A percentile compares a stretch with the other conserved stretches of the same genome.
Evolutionary conservation across 495 filamentous ascomycete genomes (phyloP).

Genomic region (Neurospora sp.): DNA sequence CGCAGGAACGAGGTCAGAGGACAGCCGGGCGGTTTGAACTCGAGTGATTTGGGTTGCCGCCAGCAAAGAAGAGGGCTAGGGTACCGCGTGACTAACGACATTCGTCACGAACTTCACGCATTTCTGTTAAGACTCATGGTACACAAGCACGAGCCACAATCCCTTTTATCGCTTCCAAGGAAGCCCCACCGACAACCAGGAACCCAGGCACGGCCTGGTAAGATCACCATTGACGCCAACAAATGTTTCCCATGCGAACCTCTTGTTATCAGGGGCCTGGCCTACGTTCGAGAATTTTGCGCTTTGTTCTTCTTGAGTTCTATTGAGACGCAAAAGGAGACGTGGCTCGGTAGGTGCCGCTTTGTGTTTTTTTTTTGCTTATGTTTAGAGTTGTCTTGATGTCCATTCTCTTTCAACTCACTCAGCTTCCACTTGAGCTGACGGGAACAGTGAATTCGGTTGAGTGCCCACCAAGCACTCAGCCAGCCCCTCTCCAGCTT

Average conservation of each 20-base stretch:
- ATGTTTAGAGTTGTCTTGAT: background rate
- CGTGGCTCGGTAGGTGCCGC: background rate
- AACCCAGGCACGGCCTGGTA: background rate
- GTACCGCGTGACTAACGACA: background rate
- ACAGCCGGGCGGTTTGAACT: slow-evolving; percentile 5
- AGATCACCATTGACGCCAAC: background rate
- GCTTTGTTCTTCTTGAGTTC: background rate
- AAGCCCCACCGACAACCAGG: background rate
- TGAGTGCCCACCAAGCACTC: background rate
- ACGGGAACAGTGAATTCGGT: background rate
- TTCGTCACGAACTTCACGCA: background rate
- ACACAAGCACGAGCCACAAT: background rate
- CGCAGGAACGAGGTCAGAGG: slow-evolving; percentile 17
- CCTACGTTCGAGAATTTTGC: background rate
- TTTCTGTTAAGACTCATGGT: background rate
- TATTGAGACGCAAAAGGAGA: background rate
- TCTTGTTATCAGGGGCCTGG: background rate
- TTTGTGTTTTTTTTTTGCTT: background rate
- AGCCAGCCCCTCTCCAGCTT: background rate
- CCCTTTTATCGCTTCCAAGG: background rate
- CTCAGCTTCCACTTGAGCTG: background rate
- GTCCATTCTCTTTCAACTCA: background rate
- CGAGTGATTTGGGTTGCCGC: slow-evolving; percentile 13
- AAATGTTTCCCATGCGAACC: background rate
- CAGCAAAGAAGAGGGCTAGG: background rate